phyloP scores from a whole-genome alignment of 208 protist species.

The Trypanosoma vivax region DNA sequence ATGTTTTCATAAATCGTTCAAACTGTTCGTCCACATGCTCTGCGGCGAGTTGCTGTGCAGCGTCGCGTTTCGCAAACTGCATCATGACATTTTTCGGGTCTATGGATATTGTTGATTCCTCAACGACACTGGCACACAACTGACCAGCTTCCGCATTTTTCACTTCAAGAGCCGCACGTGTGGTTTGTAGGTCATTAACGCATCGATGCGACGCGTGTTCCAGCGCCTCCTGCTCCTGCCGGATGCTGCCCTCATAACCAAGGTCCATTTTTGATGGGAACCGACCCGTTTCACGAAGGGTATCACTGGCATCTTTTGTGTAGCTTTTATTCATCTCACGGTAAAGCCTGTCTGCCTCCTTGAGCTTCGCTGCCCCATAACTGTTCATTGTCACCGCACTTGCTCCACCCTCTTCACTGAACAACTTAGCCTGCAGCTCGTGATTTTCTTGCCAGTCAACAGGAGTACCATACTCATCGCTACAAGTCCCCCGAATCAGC shows the following conservation, averaged over 20 bases:
- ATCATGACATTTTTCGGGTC: constrained; percentile 82
- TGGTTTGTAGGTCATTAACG: constrained; percentile 44
- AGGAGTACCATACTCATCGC: constrained; percentile 80
- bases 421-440: constrained; percentile 60
- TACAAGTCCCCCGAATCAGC: constrained; percentile 69
- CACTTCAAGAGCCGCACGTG: constrained; percentile 23
- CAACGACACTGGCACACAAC: constrained; percentile 13
- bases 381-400: constrained; percentile 70
- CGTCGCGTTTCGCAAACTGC: constrained; percentile 62
- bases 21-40: constrained; percentile 87
- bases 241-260: constrained; percentile 79
- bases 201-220: constrained; percentile 31
- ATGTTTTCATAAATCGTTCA: constrained; percentile 79
- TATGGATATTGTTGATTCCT: constrained; percentile 25
- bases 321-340: constrained; percentile 73
- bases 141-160: constrained; percentile 17
- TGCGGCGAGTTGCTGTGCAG: constrained; percentile 52
- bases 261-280: constrained; percentile 77
- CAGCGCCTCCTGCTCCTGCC: constrained; percentile 42
- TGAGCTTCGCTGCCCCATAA: constrained; percentile 66
- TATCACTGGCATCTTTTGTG: constrained; percentile 54
- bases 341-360: constrained; percentile 67
- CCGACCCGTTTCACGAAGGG: constrained; percentile 32
- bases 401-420: constrained; percentile 49
- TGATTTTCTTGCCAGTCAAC: constrained; percentile 88